These are phyloP conservation scores for Musa schizocarpa DNA, from an alignment of 176 grass and related monocot genomes.

Conservation along the genomic window DNA sequence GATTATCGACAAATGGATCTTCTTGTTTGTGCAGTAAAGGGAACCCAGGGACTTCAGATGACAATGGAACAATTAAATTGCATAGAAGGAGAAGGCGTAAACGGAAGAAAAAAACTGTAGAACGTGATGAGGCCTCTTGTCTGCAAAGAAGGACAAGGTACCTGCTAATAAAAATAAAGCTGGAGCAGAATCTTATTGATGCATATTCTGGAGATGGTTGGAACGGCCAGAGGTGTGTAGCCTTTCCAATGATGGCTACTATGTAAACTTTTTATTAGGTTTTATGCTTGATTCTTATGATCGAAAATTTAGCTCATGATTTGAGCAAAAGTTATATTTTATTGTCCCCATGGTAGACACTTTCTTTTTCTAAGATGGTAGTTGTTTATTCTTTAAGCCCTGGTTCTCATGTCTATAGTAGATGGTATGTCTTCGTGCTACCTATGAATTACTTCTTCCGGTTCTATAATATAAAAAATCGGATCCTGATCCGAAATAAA, in stretches of 20 bases:
- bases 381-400: background rate
- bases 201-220: conserved; percentile 96
- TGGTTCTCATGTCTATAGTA: background rate
- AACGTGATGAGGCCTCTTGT: conserved; percentile 60
- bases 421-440: background rate
- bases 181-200: conserved; percentile 79
- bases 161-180: conserved; percentile 81
- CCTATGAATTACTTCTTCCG: background rate
- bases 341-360: background rate
- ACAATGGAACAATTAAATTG: conserved; percentile 28
- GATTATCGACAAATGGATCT: background rate
- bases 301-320: background rate
- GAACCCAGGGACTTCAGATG: conserved; percentile 29
- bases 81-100: conserved; percentile 33
- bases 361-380: background rate
- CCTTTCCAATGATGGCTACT: background rate
- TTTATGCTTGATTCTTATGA: background rate
- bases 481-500: background rate
- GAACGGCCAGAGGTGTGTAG: conserved; percentile 77
- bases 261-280: background rate
- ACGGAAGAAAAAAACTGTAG: conserved; percentile 40
- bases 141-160: conserved; percentile 75
- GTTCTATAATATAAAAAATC: background rate
- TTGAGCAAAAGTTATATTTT: background rate
- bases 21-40: background rate